A percentile compares a stretch with the other conserved stretches of the same genome.
phyloP scores from a whole-genome alignment of 495 filamentous ascomycete species.

The Aspergillus haitiensis region DNA sequence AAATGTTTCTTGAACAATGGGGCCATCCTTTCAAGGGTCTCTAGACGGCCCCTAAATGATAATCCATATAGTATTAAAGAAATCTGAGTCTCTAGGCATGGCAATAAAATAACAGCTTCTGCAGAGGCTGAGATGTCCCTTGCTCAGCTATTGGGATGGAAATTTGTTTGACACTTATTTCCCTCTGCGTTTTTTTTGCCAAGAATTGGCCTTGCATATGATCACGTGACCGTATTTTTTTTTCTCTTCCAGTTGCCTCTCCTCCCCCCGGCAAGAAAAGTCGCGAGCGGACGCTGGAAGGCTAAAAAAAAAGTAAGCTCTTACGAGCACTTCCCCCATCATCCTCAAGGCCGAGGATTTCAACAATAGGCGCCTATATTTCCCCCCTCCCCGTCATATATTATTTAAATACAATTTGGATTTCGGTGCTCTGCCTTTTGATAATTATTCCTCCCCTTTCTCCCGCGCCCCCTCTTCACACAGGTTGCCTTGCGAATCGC shows the following conservation, averaged over 20 bases:
- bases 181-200: constrained; percentile 15
- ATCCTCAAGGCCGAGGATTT: constrained; percentile 22
- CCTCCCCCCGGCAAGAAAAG: constrained; percentile 17
- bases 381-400: background rate
- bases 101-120: background rate
- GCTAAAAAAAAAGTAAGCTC: constrained; percentile 20
- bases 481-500: constrained; percentile 22
- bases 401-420: background rate
- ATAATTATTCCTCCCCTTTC: constrained; percentile 2
- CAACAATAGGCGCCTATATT: constrained; percentile 11
- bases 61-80: background rate
- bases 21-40: background rate
- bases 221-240: constrained; percentile 30
- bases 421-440: constrained; percentile 17
- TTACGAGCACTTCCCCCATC: constrained; percentile 12
- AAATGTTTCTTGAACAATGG: constrained; percentile 5
- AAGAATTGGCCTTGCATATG: constrained; percentile 20
- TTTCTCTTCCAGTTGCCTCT: constrained; percentile 15
- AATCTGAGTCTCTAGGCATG: background rate
- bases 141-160: background rate
- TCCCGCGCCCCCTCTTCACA: constrained; percentile 1
- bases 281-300: constrained; percentile 22
- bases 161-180: constrained; percentile 3
- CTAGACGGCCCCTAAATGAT: background rate
- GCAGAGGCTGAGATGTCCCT: background rate